phyloP scores from a whole-genome alignment of 177 flowering plant species.

The Vitis hybrid region DNA sequence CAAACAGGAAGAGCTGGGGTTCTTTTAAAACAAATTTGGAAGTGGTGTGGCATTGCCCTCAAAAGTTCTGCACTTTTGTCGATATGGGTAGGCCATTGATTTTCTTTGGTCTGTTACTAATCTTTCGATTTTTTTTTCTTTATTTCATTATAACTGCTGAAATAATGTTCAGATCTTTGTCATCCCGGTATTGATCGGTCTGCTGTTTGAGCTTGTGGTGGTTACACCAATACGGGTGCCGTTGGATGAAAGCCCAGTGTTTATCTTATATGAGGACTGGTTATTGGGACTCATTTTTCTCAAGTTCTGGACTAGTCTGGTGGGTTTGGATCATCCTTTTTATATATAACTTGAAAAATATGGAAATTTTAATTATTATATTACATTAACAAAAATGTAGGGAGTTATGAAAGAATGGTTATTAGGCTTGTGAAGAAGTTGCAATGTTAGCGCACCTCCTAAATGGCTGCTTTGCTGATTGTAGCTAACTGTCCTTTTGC shows the following conservation, averaged over 20 bases:
- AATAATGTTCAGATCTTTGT: conserved; percentile 64
- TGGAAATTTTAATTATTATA: too few species aligned
- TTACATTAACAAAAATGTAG: too few species aligned
- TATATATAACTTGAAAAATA: too few species aligned
- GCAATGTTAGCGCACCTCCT: too few species aligned
- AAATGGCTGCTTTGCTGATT: too few species aligned
- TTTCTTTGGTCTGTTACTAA: neutral
- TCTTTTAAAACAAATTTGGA: conserved; percentile 74
- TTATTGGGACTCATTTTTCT: conserved; percentile 93
- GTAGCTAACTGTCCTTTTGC: too few species aligned
- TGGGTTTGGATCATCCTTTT: conserved; percentile 18
- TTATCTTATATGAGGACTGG: conserved; percentile 98
- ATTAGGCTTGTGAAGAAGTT: too few species aligned
- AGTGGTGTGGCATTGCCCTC: conserved; percentile 76
- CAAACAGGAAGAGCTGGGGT: conserved; percentile 60
- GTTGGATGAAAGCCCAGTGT: conserved; percentile 96
- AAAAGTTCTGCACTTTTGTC: conserved; percentile 84
- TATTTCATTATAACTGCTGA: neutral
- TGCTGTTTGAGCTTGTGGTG: conserved; percentile 92
- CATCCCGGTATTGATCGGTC: conserved; percentile 89
- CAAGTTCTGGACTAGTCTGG: conserved; percentile 97
- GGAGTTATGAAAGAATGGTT: too few species aligned
- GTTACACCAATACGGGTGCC: conserved; percentile 98
- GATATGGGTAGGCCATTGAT: conserved; percentile 70
- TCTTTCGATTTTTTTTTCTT: neutral